Percentiles rank a stretch among this genome's conserved stretches.
Evolutionary conservation across 1,139 yeast species (phyloP).

Genomic region (Waltiozyma sp.): DNA sequence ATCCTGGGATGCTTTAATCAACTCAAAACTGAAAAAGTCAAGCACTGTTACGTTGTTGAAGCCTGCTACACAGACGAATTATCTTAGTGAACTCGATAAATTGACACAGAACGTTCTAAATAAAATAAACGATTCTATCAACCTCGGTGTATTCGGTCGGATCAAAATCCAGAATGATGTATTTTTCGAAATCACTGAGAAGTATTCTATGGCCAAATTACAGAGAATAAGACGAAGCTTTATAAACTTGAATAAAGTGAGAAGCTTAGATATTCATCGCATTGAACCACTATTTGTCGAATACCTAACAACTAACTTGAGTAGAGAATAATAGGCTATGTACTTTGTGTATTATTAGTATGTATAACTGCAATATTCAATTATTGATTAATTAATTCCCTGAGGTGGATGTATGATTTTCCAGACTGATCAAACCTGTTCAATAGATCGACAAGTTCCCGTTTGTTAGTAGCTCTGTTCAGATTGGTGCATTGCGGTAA

Average conservation of each 20-base stretch:
- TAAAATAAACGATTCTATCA: conserved; percentile 50
- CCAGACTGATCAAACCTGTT: conserved; percentile 8
- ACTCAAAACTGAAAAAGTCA: conserved; percentile 54
- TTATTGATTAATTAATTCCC: background rate
- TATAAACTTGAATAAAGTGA: conserved; percentile 65
- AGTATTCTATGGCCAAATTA: conserved; percentile 63
- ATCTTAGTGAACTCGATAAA: conserved; percentile 68
- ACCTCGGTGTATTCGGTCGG: conserved; percentile 39
- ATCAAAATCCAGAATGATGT: conserved; percentile 30
- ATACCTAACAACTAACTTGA: conserved; percentile 44
- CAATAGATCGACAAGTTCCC: conserved; percentile 3
- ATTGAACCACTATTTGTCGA: conserved; percentile 66
- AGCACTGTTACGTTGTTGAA: conserved; percentile 68
- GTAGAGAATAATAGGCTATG: conserved; percentile 12
- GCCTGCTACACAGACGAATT: conserved; percentile 64
- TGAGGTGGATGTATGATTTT: background rate
- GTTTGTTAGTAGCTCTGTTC: conserved; percentile 3
- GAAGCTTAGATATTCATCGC: conserved; percentile 54
- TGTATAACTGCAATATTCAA: background rate
- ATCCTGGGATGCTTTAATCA: conserved; percentile 61
- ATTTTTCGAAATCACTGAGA: conserved; percentile 52
- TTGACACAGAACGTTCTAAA: conserved; percentile 55
- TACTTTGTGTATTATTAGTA: background rate
- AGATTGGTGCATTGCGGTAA: conserved; percentile 4
- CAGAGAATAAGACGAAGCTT: conserved; percentile 80